These are phyloP conservation scores for Xerocomus subilludens DNA, from an alignment of 1,284 basidiomycete genomes.

Conservation along the genomic window DNA sequence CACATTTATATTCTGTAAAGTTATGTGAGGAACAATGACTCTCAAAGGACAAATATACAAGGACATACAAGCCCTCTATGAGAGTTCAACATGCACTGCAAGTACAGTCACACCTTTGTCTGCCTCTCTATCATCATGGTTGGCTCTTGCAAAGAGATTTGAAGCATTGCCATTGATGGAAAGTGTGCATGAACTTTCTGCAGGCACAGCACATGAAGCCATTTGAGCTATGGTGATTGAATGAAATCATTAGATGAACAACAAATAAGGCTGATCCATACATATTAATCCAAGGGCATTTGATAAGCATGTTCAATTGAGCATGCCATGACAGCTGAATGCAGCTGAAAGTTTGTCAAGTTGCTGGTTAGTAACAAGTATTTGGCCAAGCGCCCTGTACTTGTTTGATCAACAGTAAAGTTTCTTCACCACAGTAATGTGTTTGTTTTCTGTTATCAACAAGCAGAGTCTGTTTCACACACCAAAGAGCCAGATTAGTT, in stretches of 20 bases:
- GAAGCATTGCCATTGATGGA: too few relatives aligned
- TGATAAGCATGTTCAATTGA: not conserved
- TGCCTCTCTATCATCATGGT: not conserved
- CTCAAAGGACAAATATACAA: too few relatives aligned
- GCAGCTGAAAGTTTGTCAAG: not conserved
- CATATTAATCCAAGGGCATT: too few relatives aligned
- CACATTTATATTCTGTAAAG: conserved; percentile 13
- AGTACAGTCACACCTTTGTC: conserved; percentile 11
- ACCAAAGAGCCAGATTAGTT: not conserved
- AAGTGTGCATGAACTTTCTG: too few relatives aligned
- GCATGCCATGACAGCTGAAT: not conserved
- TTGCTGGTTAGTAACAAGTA: not conserved
- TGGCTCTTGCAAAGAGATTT: too few relatives aligned
- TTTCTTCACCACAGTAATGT: conserved; percentile 18
- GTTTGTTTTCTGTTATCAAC: not conserved
- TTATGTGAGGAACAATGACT: not conserved
- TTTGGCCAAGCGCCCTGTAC: conserved; percentile 13
- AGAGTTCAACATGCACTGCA: conserved; percentile 6
- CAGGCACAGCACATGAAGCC: not conserved
- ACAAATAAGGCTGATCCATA: too few relatives aligned
- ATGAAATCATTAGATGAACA: too few relatives aligned
- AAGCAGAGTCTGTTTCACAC: not conserved
- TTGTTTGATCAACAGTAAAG: conserved; percentile 16
- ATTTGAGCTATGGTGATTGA: not conserved
- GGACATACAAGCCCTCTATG: not conserved